Evolutionary conservation across 2,329 filamentous ascomycete genomes (phyloP).

Genomic region (Xylariaceae sp.): DNA sequence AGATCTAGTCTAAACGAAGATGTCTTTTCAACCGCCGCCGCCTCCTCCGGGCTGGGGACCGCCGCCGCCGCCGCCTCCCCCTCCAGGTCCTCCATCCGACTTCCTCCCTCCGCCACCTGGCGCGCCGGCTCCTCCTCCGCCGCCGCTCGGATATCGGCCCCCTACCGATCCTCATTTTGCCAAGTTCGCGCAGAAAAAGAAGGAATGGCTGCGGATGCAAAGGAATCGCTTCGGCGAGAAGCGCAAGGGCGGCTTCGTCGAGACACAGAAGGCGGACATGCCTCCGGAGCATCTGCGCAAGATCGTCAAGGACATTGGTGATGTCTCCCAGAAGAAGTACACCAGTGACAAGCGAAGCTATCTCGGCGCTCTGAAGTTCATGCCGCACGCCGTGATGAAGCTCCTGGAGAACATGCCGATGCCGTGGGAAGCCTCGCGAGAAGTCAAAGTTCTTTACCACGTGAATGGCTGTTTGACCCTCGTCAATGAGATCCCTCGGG

Average conservation of each 20-base stretch:
- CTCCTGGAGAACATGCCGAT: constrained; percentile 99
- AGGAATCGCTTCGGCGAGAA: constrained; percentile 94
- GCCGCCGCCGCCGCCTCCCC: constrained; percentile 44
- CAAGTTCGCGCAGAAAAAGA: constrained; percentile 98
- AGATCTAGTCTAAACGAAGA: constrained; percentile 38
- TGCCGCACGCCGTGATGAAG: constrained; percentile 97
- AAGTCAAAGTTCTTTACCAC: constrained; percentile 97
- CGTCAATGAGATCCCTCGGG: constrained; percentile 92
- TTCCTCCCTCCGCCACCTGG: constrained; percentile 50
- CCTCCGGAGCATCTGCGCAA: constrained; percentile 96
- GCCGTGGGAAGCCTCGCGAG: constrained; percentile 94
- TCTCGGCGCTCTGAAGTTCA: constrained; percentile 94
- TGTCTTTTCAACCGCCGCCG: constrained; percentile 44
- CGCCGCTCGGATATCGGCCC: constrained; percentile 78
- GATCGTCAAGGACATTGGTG: constrained; percentile 96
- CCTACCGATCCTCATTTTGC: constrained; percentile 75
- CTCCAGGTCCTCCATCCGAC: constrained; percentile 46
- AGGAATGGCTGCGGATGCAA: constrained; percentile 91
- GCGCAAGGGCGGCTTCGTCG: constrained; percentile 90
- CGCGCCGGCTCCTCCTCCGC: constrained; percentile 65
- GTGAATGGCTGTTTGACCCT: constrained; percentile 95
- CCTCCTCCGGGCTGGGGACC: constrained; percentile 52
- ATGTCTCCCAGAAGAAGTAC: constrained; percentile 99
- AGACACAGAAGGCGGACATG: constrained; percentile 98
- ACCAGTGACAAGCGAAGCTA: constrained; percentile 98